Base-by-base conservation (phyloP, 2,329 filamentous ascomycete genomes). In the Diaporthe nobilis region DNA sequence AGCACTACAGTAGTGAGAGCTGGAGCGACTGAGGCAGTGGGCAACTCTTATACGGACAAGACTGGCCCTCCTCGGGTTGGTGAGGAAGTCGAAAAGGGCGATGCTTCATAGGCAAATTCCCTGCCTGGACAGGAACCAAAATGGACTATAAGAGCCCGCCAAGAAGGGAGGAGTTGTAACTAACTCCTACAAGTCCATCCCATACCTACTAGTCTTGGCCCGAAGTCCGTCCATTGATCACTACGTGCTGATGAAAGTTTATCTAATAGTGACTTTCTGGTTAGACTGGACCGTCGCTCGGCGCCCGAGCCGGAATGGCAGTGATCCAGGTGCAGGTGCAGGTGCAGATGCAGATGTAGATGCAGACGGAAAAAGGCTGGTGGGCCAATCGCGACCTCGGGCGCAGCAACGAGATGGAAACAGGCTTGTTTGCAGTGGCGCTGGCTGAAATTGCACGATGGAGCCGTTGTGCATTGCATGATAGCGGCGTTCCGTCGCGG, bases 341-440 rank as follows among this genome's bases (percentile, higher is more conserved):
- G 60, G 17, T 28, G n/a, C n/a, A 28, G n/a, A 28, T 37, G 25
- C 60, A 42, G 63, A 53, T 51, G 44, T 47, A n/a, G 28, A 37
- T 53, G 63, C 47, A 39, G 47, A 68, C 28, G 28, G 4, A 15
- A 53, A 25, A n/a, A 20, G 10, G 47, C 31, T 53, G 65, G 8
- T 53, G 65, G 34, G 65, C 65, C 65, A 68, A 68, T 68, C 65
- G 65, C 65, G 65, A 68, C 47, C 6, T 3, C 1, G 13, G 34
- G 22, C 47, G 22, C 65, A 53, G 22, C 47, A 8, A 68, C 22
- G 20, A 25, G 65, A 68, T 15, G 65, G 61, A 68, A 68, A 68
- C 65, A 12, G 31, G 47, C 47, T 68, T 68, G 65, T 68, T 68
- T 68, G 47, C 15, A 53, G 65, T 68, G 65, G 63, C 65, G 22